Evolutionary conservation across 1,284 basidiomycete genomes (phyloP).

Genomic region (Cutaneotrichosporon sp.): DNA sequence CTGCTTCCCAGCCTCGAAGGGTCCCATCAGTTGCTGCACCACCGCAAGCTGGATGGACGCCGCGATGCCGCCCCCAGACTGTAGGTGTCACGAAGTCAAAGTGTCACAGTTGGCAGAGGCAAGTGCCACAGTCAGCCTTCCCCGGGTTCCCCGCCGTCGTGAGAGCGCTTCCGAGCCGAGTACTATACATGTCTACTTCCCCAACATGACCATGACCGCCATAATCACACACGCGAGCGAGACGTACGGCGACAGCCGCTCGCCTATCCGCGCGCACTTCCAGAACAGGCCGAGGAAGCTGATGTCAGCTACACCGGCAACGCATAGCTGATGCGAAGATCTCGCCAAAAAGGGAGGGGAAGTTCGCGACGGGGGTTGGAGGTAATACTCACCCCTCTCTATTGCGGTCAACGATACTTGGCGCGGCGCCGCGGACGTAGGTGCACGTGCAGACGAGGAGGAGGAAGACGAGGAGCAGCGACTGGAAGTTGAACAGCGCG

Average conservation of each 20-base stretch:
- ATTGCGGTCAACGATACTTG: constrained; percentile 87
- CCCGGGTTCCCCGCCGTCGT: background rate
- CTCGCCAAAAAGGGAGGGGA: too few relatives aligned
- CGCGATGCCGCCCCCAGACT: too few relatives aligned
- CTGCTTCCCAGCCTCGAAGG: too few relatives aligned
- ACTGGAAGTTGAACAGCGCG: constrained; percentile 97
- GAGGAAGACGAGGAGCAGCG: constrained; percentile 87
- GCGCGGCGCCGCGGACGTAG: constrained; percentile 86
- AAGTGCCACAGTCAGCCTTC: background rate
- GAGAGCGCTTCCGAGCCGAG: background rate
- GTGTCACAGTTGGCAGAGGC: too few relatives aligned
- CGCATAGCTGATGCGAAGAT: too few relatives aligned
- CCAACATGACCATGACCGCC: constrained; percentile 63
- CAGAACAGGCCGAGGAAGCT: constrained; percentile 90
- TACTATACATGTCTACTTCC: constrained; percentile 10
- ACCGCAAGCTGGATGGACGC: too few relatives aligned
- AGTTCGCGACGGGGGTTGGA: background rate
- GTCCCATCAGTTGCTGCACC: too few relatives aligned
- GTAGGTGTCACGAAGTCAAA: too few relatives aligned
- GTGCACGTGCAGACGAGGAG: constrained; percentile 97
- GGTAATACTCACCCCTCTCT: constrained; percentile 75
- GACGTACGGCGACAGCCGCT: constrained; percentile 80
- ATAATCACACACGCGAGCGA: constrained; percentile 76
- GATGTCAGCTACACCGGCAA: constrained; percentile 11
- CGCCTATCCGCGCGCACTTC: constrained; percentile 89